Percentiles rank a stretch among this genome's conserved stretches.
These are phyloP conservation scores for Phytophthora sansomeana DNA, from an alignment of 352 stramenopile species.

Conservation along the genomic window DNA sequence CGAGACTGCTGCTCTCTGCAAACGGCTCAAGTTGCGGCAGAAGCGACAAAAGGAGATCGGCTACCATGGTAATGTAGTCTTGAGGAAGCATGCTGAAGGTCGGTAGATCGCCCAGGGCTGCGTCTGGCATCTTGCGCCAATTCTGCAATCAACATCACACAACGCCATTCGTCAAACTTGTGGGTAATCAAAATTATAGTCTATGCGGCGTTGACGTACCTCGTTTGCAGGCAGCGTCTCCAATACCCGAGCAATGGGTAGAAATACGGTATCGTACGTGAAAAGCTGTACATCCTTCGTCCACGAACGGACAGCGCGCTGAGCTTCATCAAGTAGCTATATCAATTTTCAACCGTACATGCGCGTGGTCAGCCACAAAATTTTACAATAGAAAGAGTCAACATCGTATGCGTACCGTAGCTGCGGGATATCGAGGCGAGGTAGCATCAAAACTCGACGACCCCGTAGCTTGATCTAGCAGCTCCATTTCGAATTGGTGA, in stretches of 20 bases:
- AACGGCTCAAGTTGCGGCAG: constrained; percentile 86
- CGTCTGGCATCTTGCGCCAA: constrained; percentile 60
- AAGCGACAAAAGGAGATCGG: constrained; percentile 80
- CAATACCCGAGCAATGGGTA: constrained; percentile 64
- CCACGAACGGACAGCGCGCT: constrained; percentile 53
- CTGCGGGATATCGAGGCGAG: constrained; percentile 28
- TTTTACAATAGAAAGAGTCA: neutral
- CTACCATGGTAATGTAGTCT: constrained; percentile 87
- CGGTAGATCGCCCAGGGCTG: constrained; percentile 61
- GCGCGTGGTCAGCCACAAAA: neutral
- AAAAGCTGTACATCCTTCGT: constrained; percentile 66
- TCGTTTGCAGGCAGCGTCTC: constrained; percentile 55
- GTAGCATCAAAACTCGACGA: constrained; percentile 15
- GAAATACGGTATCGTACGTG: constrained; percentile 80
- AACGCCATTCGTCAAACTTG: neutral
- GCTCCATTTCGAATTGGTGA: constrained; percentile 60
- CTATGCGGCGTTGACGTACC: constrained; percentile 26
- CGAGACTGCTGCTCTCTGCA: constrained; percentile 71
- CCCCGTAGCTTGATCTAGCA: constrained; percentile 31
- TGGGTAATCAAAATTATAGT: neutral
- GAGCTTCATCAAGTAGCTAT: constrained; percentile 59
- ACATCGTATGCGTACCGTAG: constrained; percentile 31
- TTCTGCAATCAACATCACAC: constrained; percentile 36
- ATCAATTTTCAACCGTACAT: constrained; percentile 9
- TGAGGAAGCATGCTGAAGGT: constrained; percentile 83